Base-by-base conservation (phyloP, 441 rosid genomes). In the Viola pubescens region DNA sequence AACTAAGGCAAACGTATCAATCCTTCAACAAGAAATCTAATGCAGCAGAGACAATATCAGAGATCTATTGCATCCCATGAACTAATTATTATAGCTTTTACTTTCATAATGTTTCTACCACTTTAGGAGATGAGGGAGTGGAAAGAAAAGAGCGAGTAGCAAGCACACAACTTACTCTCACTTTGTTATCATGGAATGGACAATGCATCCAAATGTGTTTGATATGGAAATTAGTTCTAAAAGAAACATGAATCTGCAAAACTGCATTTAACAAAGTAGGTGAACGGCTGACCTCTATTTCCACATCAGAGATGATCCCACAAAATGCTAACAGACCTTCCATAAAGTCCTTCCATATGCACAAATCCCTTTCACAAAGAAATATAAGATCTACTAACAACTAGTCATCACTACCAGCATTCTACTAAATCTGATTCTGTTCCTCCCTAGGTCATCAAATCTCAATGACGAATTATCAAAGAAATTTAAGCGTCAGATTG, bases 161-260 rank as follows among this genome's bases (percentile, higher is more conserved):
- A 42, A 54, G 46, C 34, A 45, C 60, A 44, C 46, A 44, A 75
- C 82, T 81, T 75, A 77, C 82, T 67, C 65, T 67, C 67, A 53
- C 53, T 10, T 49, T 49, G 67, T 69, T 64, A 75, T 64, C 37
- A 63, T 55, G 58, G 43, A 64, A 63, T 7, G 48, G 58, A 54
- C 52, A 62, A 73, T 56, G 59, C 60, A 64, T 69, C 64, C 53
- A 72, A 56, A 73, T 19, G 42, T 13, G 59, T 66, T 74, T 64
- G 68, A 59, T 65, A 72, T 68, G 52, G 68, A 75, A 72, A 59
- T 67, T 64, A 54, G 64, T 66, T 73, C 63, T 66, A 60, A 63
- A 57, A 62, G 55, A 69, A 59, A 68, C 38, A 71, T 69, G 66
- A 57, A 57, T 64, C 76, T 43, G 69, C 61, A 49, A 34, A 57